Base-by-base conservation (phyloP, 805 yeast genomes). In the Kazachstania viticola region DNA sequence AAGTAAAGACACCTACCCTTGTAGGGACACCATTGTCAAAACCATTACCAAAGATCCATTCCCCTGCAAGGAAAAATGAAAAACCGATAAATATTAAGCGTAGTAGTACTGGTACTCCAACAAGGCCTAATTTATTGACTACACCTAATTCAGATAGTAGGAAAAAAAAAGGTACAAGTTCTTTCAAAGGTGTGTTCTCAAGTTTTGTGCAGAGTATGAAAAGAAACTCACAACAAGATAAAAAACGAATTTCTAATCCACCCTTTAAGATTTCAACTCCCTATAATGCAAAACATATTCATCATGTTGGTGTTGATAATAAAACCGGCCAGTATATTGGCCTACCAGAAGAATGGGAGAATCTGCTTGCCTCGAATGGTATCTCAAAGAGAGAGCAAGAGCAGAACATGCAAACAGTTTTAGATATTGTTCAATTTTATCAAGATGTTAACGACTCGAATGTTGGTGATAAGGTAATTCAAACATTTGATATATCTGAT, bases 321-420 rank as follows among this genome's bases (percentile, higher is more conserved):
- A 70, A 69, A 38, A 69, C 81, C 15, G 95, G 94, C 4, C 77
- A 79, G 22, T 85, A 78, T 52, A 81, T 93, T 1, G 96, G 95
- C 2, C 62, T 88, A 23, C 97, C 97, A 1, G 75, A 72, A 21
- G 93, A 83, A 46, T 88, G 97, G 96, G 82, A 83, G 37, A 67
- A 71, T 38, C 63, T 84, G 19, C 65, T 88, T 32, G 68, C 75
- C n/a, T 80, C 87, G 2, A 79, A 84, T 45, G 95, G 95, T 29
- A 84, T 88, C 36, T 74, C 94, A 8, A 73, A 71, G 39, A 77
- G 71, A 39, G 96, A 88, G 45, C 94, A 83, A 57, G 75, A 76
- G 49, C 79, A 77, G 38, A 82, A 88, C 54, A 95, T 96, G 1
- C 85, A 82, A 54, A 95, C 94, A 1, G 94, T 88, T 6, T 77